Conservation (phyloP, 2,329 filamentous ascomycete genomes). For the Aspergillus pseudoglaucus region DNA sequence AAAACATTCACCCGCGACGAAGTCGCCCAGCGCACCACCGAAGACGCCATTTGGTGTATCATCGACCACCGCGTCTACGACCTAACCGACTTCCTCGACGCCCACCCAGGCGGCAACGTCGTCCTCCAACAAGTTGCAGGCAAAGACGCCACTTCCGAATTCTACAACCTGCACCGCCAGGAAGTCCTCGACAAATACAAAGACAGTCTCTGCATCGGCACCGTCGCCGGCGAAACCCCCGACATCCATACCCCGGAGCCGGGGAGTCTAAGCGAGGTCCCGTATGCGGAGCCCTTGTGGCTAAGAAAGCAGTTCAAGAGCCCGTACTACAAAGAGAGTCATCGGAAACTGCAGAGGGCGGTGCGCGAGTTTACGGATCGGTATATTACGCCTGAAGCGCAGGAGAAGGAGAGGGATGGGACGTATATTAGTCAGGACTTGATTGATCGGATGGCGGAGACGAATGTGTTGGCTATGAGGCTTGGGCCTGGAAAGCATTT, state of each 20-base stretch:
- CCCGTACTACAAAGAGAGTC: constrained; percentile 74
- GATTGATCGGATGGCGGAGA: constrained; percentile 70
- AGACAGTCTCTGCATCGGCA: constrained; percentile 64
- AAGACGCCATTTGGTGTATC: constrained; percentile 74
- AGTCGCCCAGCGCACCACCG: constrained; percentile 68
- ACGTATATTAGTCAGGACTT: constrained; percentile 63
- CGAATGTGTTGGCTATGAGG: constrained; percentile 72
- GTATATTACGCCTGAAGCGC: constrained; percentile 66
- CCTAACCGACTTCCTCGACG: constrained; percentile 75
- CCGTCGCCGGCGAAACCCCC: constrained; percentile 65
- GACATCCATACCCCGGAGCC: constrained; percentile 63
- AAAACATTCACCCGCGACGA: constrained; percentile 45
- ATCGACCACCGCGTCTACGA: constrained; percentile 86
- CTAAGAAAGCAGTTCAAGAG: constrained; percentile 67
- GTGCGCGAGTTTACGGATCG: constrained; percentile 66
- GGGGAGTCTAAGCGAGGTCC: constrained; percentile 69
- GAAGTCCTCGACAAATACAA: constrained; percentile 78
- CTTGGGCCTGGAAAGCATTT: constrained; percentile 77
- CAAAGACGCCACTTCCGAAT: constrained; percentile 71
- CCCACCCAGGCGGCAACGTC: constrained; percentile 74
- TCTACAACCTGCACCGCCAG: constrained; percentile 88
- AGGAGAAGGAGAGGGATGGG: constrained; percentile 68
- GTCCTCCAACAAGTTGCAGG: constrained; percentile 77
- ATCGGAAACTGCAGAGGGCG: constrained; percentile 61
- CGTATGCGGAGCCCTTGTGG: constrained; percentile 83